Evolutionary conservation across 805 yeast species (phyloP).

Genomic region (Pichia thaimueangensis): DNA sequence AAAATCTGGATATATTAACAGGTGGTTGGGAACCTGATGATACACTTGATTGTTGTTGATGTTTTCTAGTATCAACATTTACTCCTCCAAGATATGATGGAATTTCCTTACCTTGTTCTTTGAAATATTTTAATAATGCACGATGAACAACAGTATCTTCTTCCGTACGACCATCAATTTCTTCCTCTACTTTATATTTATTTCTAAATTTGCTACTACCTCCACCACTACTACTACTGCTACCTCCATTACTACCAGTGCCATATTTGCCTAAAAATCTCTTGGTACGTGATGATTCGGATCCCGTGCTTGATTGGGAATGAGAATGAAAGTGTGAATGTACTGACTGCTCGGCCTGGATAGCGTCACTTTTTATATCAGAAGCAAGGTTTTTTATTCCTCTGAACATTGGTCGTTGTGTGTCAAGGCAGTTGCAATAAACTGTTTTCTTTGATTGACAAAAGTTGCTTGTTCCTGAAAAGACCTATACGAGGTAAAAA

Average conservation of each 20-base stretch:
- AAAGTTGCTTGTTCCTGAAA: too few relatives aligned
- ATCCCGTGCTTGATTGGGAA: neutral
- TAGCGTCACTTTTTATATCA: conserved; percentile 6
- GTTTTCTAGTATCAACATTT: too few relatives aligned
- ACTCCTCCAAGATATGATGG: conserved; percentile 22
- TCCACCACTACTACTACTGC: neutral
- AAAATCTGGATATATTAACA: neutral
- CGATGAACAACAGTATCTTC: conserved; percentile 30
- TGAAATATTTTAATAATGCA: conserved; percentile 26
- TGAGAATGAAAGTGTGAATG: neutral
- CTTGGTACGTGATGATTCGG: conserved; percentile 4
- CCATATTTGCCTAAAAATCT: conserved; percentile 1
- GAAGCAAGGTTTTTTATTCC: conserved; percentile 23
- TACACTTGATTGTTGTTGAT: too few relatives aligned
- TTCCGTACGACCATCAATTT: conserved; percentile 30
- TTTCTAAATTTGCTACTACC: neutral
- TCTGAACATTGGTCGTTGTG: conserved; percentile 6
- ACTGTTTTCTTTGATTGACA: too few relatives aligned
- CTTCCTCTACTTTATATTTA: conserved; percentile 12
- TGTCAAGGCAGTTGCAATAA: too few relatives aligned
- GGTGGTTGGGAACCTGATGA: too few relatives aligned
- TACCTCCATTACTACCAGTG: neutral
- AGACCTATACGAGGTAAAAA: too few relatives aligned
- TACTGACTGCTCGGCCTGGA: neutral
- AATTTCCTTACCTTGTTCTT: conserved; percentile 14